These are phyloP conservation scores for Kluyveromyces marxianus DNA, from an alignment of 1,139 yeast species.

Conservation along the genomic window DNA sequence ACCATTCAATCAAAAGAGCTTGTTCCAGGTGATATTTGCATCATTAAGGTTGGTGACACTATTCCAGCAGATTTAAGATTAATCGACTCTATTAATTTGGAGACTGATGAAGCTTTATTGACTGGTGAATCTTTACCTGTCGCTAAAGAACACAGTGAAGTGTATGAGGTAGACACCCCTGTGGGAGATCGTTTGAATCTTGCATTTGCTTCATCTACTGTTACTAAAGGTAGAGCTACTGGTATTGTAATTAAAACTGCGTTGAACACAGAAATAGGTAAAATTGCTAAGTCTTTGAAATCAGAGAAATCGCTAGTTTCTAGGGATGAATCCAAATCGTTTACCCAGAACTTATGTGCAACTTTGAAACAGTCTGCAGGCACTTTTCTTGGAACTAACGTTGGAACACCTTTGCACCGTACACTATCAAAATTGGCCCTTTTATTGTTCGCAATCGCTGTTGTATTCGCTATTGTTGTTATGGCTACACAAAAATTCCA, in stretches of 20 bases:
- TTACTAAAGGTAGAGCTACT: constrained; percentile 86
- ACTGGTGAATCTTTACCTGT: constrained; percentile 95
- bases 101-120: constrained; percentile 84
- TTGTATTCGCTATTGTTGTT: constrained; percentile 81
- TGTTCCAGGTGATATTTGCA: constrained; percentile 95
- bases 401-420: constrained; percentile 87
- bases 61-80: constrained; percentile 91
- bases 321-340: constrained; percentile 40
- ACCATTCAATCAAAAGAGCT: constrained; percentile 73
- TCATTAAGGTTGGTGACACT: constrained; percentile 84
- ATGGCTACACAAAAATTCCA: constrained; percentile 78
- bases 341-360: constrained; percentile 26
- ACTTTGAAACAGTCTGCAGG: constrained; percentile 50
- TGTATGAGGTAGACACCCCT: constrained; percentile 36
- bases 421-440: constrained; percentile 95
- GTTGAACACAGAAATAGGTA: constrained; percentile 82
- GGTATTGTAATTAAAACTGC: constrained; percentile 93
- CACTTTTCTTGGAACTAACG: constrained; percentile 63
- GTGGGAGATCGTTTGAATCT: constrained; percentile 66
- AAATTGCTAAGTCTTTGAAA: constrained; percentile 84
- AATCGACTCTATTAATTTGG: constrained; percentile 64
- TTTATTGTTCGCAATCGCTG: constrained; percentile 71
- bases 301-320: constrained; percentile 74
- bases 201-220: constrained; percentile 94
- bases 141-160: constrained; percentile 42